Evolutionary conservation across 768 basidiomycete genomes (phyloP).

Genomic region (Kwoniella heveanensis): DNA sequence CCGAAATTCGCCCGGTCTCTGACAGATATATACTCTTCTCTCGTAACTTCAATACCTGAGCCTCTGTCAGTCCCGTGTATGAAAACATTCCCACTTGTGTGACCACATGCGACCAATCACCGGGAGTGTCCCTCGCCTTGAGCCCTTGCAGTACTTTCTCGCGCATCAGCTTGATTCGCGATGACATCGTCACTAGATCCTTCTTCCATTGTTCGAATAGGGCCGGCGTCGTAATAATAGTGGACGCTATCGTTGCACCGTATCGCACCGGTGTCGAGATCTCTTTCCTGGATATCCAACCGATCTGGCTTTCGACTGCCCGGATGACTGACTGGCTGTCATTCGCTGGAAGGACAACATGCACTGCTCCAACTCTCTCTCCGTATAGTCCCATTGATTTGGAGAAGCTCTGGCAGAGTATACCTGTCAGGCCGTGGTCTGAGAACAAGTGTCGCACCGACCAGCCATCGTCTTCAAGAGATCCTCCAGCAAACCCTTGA

Average conservation of each 20-base stretch:
- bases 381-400: constrained; percentile 96
- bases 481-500: constrained; percentile 93
- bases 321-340: constrained; percentile 68
- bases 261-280: constrained; percentile 77
- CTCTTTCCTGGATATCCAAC: constrained; percentile 39
- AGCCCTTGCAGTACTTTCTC: constrained; percentile 70
- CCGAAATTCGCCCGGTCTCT: constrained; percentile 13
- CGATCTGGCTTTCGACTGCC: constrained; percentile 69
- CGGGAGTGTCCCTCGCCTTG: constrained; percentile 77
- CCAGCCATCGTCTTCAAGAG: constrained; percentile 55
- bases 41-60: constrained; percentile 21
- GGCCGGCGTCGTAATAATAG: constrained; percentile 35
- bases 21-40: constrained; percentile 26
- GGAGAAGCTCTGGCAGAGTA: constrained; percentile 36
- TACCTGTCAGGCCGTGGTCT: not conserved
- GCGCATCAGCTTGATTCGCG: constrained; percentile 86
- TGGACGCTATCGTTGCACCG: constrained; percentile 66
- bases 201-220: constrained; percentile 43
- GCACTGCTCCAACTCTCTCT: constrained; percentile 91
- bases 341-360: constrained; percentile 67
- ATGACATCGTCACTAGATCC: constrained; percentile 87
- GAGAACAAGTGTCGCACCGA: constrained; percentile 10
- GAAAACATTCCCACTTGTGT: constrained; percentile 98
- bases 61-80: constrained; percentile 58
- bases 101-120: constrained; percentile 86